A percentile compares a stretch with the other conserved stretches of the same genome.
phyloP scores from a whole-genome alignment of 2,329 filamentous ascomycete genomes.

The Xenoacremonium recifei region DNA sequence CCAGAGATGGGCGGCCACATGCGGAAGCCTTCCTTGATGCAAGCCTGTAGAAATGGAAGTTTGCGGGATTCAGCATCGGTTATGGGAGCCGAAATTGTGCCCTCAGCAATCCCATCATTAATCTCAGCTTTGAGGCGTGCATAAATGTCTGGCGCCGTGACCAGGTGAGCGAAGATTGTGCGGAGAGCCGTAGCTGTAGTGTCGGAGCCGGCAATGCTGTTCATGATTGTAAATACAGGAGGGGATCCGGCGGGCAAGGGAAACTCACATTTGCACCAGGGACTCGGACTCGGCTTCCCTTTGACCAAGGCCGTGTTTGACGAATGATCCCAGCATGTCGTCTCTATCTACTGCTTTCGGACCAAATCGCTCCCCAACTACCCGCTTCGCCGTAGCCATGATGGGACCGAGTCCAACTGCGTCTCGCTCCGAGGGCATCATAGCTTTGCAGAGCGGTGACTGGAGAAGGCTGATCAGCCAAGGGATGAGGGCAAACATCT shows the following conservation, averaged over 20 bases:
- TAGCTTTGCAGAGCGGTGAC: constrained; percentile 37
- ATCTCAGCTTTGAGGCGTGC: constrained; percentile 38
- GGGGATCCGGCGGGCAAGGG: too few species aligned
- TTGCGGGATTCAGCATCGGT: constrained; percentile 34
- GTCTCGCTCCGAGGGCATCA: constrained; percentile 41
- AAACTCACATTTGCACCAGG: constrained; percentile 19
- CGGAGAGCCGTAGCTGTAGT: constrained; percentile 56
- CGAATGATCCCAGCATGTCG: constrained; percentile 33
- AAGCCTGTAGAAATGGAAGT: constrained; percentile 45
- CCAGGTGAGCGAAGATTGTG: constrained; percentile 50
- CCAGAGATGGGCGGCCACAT: constrained; percentile 52
- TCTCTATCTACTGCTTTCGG: constrained; percentile 23
- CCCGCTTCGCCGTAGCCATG: constrained; percentile 33
- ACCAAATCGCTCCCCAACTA: constrained; percentile 26
- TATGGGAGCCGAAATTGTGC: constrained; percentile 14
- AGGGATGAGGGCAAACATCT: constrained; percentile 42
- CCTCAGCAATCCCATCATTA: constrained; percentile 26
- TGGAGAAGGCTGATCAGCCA: constrained; percentile 40
- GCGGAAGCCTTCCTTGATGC: constrained; percentile 55
- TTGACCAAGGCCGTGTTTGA: constrained; percentile 24
- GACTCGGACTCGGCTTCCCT: constrained; percentile 28
- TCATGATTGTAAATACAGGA: too few species aligned
- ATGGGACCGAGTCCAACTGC: constrained; percentile 38
- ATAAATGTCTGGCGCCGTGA: constrained; percentile 47
- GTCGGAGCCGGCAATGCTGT: constrained; percentile 53